These are phyloP conservation scores for Pezicula rhizophila DNA, from an alignment of 2,329 filamentous ascomycete genomes.

Conservation along the genomic window DNA sequence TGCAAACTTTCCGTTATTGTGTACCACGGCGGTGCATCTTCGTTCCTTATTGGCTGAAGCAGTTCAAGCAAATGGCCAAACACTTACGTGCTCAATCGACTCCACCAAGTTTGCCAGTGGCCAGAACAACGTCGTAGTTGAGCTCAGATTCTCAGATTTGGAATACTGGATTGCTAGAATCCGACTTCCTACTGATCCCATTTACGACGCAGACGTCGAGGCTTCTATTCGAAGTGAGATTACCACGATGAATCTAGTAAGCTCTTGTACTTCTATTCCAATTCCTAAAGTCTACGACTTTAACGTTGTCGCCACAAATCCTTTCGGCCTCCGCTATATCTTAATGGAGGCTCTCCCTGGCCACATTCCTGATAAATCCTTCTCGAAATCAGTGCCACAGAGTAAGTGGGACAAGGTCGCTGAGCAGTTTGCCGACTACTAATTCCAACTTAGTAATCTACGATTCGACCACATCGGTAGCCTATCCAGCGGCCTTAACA, in stretches of 20 bases:
- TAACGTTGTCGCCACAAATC: background rate
- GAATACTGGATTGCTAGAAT: background rate
- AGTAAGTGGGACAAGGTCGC: background rate
- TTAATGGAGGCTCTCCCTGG: slow-evolving; percentile 1
- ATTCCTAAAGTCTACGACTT: background rate
- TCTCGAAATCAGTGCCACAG: background rate
- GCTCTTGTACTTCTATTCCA: background rate
- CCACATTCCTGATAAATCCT: background rate
- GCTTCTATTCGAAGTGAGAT: background rate
- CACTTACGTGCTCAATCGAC: slow-evolving; percentile 2
- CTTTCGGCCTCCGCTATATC: background rate
- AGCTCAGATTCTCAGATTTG: background rate
- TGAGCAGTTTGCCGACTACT: background rate
- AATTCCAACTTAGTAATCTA: slow-evolving; percentile 1
- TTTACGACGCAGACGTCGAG: background rate
- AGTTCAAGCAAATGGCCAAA: background rate
- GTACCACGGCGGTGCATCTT: background rate
- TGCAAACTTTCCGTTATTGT: background rate
- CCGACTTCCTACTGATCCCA: background rate
- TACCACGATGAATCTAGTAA: background rate
- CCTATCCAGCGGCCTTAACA: background rate
- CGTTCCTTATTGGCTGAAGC: too few relatives aligned
- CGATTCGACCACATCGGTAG: background rate
- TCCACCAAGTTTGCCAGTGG: background rate
- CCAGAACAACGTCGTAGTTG: background rate